Evolutionary conservation across 1,284 basidiomycete species (phyloP).

Genomic region (Moniliophthora roreri): DNA sequence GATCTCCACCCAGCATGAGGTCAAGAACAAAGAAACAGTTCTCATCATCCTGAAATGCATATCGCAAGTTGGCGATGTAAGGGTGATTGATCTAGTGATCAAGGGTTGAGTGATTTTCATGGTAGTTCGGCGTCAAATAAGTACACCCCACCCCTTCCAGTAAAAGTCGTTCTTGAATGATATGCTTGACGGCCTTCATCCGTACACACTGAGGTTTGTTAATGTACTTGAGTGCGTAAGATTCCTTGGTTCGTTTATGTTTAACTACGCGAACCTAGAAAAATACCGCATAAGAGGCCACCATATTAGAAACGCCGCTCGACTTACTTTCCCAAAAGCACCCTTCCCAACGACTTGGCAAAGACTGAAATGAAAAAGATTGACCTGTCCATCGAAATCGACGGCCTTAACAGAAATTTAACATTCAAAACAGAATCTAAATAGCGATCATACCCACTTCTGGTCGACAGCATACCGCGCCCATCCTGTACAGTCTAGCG

Average conservation of each 20-base stretch:
- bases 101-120: constrained; percentile 2
- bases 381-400: too few species aligned
- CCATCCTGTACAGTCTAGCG: background rate
- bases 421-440: too few species aligned
- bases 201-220: constrained; percentile 97
- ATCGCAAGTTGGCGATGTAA: constrained; percentile 94
- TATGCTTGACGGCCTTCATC: constrained; percentile 97
- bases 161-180: constrained; percentile 90
- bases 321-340: too few species aligned
- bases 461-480: too few species aligned
- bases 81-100: constrained; percentile 85
- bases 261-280: constrained; percentile 92
- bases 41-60: constrained; percentile 99
- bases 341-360: too few species aligned
- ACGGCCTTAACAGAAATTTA: too few species aligned
- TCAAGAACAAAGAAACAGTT: constrained; percentile 99
- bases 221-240: constrained; percentile 99
- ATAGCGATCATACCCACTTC: too few species aligned
- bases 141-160: constrained; percentile 77
- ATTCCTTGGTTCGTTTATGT: constrained; percentile 93
- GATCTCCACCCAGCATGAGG: constrained; percentile 97
- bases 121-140: constrained; percentile 26
- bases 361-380: too few species aligned
- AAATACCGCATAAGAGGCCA: background rate
- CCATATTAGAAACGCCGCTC: too few species aligned